phyloP scores from a whole-genome alignment of 2,329 filamentous ascomycete genomes.

The Coniochaeta prunicola region DNA sequence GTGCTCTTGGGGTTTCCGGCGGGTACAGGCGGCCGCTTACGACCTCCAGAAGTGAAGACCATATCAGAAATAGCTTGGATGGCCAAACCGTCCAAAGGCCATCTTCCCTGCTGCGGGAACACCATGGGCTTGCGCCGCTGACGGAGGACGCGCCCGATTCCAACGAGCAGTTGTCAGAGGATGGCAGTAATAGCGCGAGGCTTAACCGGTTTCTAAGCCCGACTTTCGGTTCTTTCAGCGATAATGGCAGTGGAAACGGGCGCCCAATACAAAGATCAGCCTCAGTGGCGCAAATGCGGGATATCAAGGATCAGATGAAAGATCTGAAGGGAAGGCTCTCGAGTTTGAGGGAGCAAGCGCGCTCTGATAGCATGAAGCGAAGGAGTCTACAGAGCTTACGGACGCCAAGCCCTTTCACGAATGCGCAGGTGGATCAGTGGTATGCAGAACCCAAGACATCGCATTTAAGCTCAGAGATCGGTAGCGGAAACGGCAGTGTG shows the following conservation, averaged over 20 bases:
- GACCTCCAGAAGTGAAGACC: conserved; percentile 35
- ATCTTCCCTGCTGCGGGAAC: conserved; percentile 31
- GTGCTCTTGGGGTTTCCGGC: conserved; percentile 53
- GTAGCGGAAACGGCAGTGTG: conserved; percentile 4
- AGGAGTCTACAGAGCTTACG: conserved; percentile 70
- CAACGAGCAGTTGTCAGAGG: conserved; percentile 15
- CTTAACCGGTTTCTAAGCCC: conserved; percentile 36
- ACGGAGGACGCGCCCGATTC: conserved; percentile 41
- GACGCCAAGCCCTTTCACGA: conserved; percentile 71
- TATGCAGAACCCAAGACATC: conserved; percentile 25
- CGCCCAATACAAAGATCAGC: conserved; percentile 51
- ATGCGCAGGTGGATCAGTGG: conserved; percentile 53
- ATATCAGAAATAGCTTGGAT: conserved; percentile 24
- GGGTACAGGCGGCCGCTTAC: conserved; percentile 46
- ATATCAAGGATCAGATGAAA: conserved; percentile 76
- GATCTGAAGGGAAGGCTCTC: conserved; percentile 82
- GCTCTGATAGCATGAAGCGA: conserved; percentile 71
- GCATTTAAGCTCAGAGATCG: conserved; percentile 12
- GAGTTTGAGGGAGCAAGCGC: conserved; percentile 67
- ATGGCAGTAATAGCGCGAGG: conserved; percentile 15
- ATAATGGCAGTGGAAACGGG: conserved; percentile 29
- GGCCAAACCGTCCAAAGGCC: conserved; percentile 24
- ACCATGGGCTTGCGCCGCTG: conserved; percentile 38
- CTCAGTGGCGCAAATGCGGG: conserved; percentile 66
- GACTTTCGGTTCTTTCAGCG: conserved; percentile 27